Evolutionary conservation across 2,329 filamentous ascomycete species (phyloP), one percentile per base, ranked within the genome.

Genomic region (Phialocephala sp.): DNA sequence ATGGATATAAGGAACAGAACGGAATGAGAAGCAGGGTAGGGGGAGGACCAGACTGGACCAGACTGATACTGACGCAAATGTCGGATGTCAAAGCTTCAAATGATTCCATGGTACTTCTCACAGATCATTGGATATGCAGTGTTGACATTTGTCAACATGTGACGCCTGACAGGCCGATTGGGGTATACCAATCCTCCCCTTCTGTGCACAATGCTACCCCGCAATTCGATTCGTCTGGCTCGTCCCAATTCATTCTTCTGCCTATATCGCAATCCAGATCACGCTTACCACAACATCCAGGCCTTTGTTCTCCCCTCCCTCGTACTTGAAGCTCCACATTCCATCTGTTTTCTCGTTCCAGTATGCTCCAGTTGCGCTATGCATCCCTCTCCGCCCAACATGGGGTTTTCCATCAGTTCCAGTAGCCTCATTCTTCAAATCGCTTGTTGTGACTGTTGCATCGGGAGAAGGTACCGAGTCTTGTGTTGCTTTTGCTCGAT

Each of bases 261-360:
- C 62, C 58, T 67, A 74, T 68, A 74, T 68, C 59, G 72, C 64
- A 62, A 95, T 87, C 92, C 92, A 95, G 77, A 94, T 91, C 72
- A 91, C 82, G 81, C 88, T 89, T 74, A 91, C 83, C 63, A 91
- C 87, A 59, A 91, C 86, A 72, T 91, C 88, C 79, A 91, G 82
- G 43, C 88, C 88, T 81, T 89, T 89, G 74, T 78, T 80, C 77
- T 89, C 86, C 66, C 86, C 85, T 65, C 85, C 86, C 73, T 93
- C 91, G 77, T 89, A 94, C 83, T 95, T 95, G 83, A 90, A 93
- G 73, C 88, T 93, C 90, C 91, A 95, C 86, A 94, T 94, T 72
- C 92, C 92, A 76, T 95, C 91, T 79, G 90, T 92, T 82, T 93
- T 92, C 81, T 93, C 91, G 79, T 95, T 93, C 92, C 92, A 95